phyloP scores from a whole-genome alignment of 352 stramenopile species.

The Thalassiosira pacifica region DNA sequence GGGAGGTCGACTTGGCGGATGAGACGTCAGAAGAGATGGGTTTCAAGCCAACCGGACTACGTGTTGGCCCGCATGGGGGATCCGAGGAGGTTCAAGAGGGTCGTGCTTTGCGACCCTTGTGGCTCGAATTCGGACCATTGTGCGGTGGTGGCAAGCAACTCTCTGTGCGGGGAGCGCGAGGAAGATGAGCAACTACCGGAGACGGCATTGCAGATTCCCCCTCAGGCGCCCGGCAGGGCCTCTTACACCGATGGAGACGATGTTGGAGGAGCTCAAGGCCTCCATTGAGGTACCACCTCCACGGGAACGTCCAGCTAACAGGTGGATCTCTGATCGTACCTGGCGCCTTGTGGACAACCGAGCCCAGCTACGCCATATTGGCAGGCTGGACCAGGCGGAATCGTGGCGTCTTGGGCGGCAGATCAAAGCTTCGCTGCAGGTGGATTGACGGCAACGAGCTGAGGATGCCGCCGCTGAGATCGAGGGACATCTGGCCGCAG shows the following conservation, averaged over 20 bases:
- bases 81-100: constrained; percentile 9
- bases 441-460: neutral
- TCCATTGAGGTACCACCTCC: neutral
- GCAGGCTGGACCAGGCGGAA: neutral
- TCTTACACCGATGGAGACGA: constrained; percentile 1
- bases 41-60: constrained; percentile 27
- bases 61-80: constrained; percentile 12
- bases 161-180: neutral
- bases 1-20: constrained; percentile 31
- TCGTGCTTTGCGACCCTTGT: neutral
- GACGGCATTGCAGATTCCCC: neutral
- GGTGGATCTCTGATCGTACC: constrained; percentile 36
- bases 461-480: neutral
- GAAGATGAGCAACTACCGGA: constrained; percentile 18
- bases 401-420: constrained; percentile 4
- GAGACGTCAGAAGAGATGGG: constrained; percentile 2
- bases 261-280: constrained; percentile 38
- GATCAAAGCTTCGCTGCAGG: neutral
- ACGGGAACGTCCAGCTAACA: constrained; percentile 17
- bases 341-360: constrained; percentile 39
- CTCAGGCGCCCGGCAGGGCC: neutral
- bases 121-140: constrained; percentile 41
- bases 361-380: neutral
- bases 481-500: neutral
- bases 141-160: constrained; percentile 5